Conservation (phyloP, 345 rosid genomes). For the Draba incana region DNA sequence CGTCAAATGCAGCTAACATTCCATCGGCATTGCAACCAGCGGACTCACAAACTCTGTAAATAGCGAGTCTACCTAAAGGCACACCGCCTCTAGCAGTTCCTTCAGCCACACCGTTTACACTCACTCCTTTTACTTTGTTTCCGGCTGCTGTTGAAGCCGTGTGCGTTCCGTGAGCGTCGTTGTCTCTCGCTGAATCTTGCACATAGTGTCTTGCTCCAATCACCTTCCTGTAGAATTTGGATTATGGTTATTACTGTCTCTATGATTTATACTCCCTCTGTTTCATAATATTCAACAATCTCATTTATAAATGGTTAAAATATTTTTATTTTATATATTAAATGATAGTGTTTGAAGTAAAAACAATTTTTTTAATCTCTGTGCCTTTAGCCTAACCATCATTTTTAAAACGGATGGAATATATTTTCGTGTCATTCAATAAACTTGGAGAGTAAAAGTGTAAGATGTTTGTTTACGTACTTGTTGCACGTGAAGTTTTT, state of each 20-base stretch:
- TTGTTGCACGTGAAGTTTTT: slow-evolving; percentile 60
- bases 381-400: too few species aligned
- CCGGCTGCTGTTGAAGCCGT: slow-evolving; percentile 77
- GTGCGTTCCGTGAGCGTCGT: slow-evolving; percentile 52
- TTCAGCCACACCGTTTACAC: slow-evolving; percentile 51
- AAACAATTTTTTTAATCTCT: too few species aligned
- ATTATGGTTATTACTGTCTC: not conserved
- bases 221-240: slow-evolving; percentile 26
- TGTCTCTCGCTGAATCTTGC: slow-evolving; percentile 41
- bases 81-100: slow-evolving; percentile 69
- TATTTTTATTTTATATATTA: too few species aligned
- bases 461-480: slow-evolving; percentile 36
- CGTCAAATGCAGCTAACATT: slow-evolving; percentile 42
- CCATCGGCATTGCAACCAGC: slow-evolving; percentile 13
- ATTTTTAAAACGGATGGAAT: too few species aligned
- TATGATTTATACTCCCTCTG: not conserved
- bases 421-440: not conserved
- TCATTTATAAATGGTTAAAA: too few species aligned
- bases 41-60: slow-evolving; percentile 44
- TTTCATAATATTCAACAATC: too few species aligned
- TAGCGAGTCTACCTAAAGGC: slow-evolving; percentile 63
- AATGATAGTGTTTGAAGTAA: too few species aligned
- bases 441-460: not conserved
- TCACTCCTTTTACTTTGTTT: slow-evolving; percentile 42
- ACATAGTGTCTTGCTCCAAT: slow-evolving; percentile 44